Base-by-base conservation (phyloP, 768 basidiomycete genomes). In the Multifurca ochricompacta region DNA sequence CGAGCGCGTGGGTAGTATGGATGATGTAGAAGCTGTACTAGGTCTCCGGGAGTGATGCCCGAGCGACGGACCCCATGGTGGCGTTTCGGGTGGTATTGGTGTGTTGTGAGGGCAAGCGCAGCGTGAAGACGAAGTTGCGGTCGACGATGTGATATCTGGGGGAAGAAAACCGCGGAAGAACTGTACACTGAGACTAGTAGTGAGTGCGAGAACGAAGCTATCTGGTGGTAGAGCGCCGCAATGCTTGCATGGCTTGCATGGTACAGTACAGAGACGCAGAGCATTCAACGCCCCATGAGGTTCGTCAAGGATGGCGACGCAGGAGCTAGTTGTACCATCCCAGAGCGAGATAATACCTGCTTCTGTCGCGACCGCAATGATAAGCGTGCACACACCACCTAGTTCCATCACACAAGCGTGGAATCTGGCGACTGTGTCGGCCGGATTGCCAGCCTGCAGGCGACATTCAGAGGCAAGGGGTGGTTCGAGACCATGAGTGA, bases 291-390 rank as follows among this genome's bases (percentile, higher is more conserved):
- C 66, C 2, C 83, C 86, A 54, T 77, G 76, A 0, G 75, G 70
- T 10, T 82, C 79, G 47, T 84, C 81, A 32, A 90, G 65, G 46
- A 81, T 71, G 49, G 75, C 70, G 36, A 90, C 76, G 55, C 82
- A 81, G 59, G 82, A 82, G 10, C 77, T 75, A 6, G 81, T 81
- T n/a, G 69, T 61, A 7, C 74, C 79, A 62, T 91, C 87, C 89
- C 88, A 91, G 11, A 91, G 62, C 0, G 89, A 86, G 19, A 91
- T 73, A 9, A 78, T 71, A 9, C 89, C 88, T 1, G 77, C 73
- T 47, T 81, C 77, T 3, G 87, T 84, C 16, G 80, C 79, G 11
- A 78, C 77, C 36, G 74, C 81, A 14, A 89, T 65, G 56, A 91
- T 73, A 14, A 81, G 65, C 18, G 76, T 77, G 13, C 68, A 68